Base-by-base conservation (phyloP, 208 protist genomes). In the Leishmania lainsoni region DNA sequence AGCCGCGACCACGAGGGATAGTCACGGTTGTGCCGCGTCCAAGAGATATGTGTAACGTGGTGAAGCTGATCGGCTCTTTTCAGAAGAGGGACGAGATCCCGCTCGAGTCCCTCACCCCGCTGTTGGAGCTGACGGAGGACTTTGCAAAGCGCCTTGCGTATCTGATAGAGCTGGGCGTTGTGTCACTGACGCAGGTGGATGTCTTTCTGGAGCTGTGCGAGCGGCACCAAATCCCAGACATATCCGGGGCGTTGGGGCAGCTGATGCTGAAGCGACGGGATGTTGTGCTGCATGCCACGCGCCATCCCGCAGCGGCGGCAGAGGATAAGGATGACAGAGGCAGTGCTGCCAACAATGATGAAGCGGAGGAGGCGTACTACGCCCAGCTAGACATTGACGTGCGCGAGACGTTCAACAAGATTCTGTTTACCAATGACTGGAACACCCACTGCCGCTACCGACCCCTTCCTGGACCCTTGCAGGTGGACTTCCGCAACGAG, bases 401-500 rank as follows among this genome's bases (percentile, higher is more conserved):
- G 75, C 91, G 91, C 52, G 91, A 94, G 39, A 89, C 78, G 6
- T 93, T 94, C 79, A 54, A 81, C 76, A 85, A 86, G 59, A 89
- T 95, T 26, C 74, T 89, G 29, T 8, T 88, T 1, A 59, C 93
- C 5, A 95, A 94, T 70, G 86, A 90, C 54, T 86, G 75, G 65
- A 88, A 88, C 73, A 91, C 90, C 45, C 89, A 93, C 69, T 76
- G 85, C 48, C 69, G 79, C 51, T 96, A 91, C 83, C 75, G 87
- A 4, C 93, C 93, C 0, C 82, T 92, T 9, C 93, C 90, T 29
- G 93, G 91, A 12, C 75, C 87, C 6, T 39, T 93, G 42, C 91
- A 93, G 77, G 89, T 95, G 26, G 93, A 96, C 83, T 94, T 94
- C 77, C 84, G 87, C 29, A 85, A 94, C n/a, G 80, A 81, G 35